Evolutionary conservation across 176 grass and related monocot genomes (phyloP).

Genomic region (Cenchrus fungigraminus): DNA sequence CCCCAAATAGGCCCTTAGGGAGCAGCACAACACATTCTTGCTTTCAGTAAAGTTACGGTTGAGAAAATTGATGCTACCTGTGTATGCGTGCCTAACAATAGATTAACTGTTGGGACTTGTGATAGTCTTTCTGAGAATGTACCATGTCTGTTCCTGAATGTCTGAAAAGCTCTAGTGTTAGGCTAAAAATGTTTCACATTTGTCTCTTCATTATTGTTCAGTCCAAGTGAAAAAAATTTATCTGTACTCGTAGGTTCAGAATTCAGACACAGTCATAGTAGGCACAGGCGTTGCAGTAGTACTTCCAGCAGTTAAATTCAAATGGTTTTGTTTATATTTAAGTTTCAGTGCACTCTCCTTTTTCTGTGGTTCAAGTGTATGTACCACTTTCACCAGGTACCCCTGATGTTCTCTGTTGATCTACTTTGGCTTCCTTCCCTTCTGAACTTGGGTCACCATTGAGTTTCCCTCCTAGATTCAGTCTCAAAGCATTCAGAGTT

Average conservation of each 20-base stretch:
- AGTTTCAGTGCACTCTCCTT: neutral
- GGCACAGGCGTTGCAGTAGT: neutral
- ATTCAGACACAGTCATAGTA: neutral
- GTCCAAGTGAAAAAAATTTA: neutral
- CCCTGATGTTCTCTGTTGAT: neutral
- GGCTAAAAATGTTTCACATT: neutral
- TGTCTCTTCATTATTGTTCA: neutral
- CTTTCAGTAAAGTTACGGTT: too few relatives aligned
- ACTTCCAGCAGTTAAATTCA: neutral
- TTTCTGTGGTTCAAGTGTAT: neutral
- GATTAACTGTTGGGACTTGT: too few relatives aligned
- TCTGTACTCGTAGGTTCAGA: neutral
- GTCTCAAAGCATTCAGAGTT: neutral
- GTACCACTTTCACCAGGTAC: neutral
- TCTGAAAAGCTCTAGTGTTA: too few relatives aligned
- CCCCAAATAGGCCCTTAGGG: too few relatives aligned
- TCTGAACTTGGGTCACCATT: too few relatives aligned
- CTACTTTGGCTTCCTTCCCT: neutral
- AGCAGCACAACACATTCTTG: too few relatives aligned
- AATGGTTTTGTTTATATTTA: neutral
- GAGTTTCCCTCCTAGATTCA: neutral
- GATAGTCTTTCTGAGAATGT: too few relatives aligned
- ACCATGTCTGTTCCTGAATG: too few relatives aligned
- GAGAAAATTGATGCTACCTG: too few relatives aligned
- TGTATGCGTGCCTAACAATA: too few relatives aligned